Evolutionary conservation across 2,329 filamentous ascomycete genomes (phyloP), one percentile per base, ranked within the genome.

Genomic region (Monosporascus ibericus): DNA sequence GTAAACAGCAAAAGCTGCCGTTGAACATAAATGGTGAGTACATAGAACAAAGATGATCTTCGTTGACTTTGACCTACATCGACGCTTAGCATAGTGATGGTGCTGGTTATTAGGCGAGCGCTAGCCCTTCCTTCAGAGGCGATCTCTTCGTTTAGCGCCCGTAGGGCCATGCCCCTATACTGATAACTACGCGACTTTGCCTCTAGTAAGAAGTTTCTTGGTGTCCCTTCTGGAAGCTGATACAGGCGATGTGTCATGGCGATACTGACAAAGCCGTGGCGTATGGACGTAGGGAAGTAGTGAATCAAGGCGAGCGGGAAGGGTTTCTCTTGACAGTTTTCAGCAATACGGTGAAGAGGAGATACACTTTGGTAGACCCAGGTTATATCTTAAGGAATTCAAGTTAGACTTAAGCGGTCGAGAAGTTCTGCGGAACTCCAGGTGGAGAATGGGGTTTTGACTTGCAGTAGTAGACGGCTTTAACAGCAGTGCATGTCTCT

Each of bases 401-500:
- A 24, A 40, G 48, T 55, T 22, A 53, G 52, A 18, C 42, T 7
- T n/a, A 40, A 18, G 18, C 6, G 18, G 3, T 40, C 38, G 24
- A 2, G 9, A 8, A 25, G 6, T 25, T 25, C 15, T 6, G 20
- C 42, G 14, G 22, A 22, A 8, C 3, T 15, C 22, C n/a, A 5
- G 20, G 42, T 3, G 11, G n/a, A 9, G 2, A 17, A 18, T 1
- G 6, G 20, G 20, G 42, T 6, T 8, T 8, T 27, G 36, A 65
- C 66, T 63, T 63, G 55, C 66, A 70, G 54, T 65, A 65, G 53
- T 66, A 59, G 25, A 58, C 56, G 17, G 65, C 65, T 49, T 67
- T 55, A 30, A 60, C 48, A 17, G 62, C 52, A 7, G 54, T 53
- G 22, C 56, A 58, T 36, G 56, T 47, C 24, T 65, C 57, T 6